Conservation (phyloP, 345 rosid genomes). For the Citrus inodora region DNA sequence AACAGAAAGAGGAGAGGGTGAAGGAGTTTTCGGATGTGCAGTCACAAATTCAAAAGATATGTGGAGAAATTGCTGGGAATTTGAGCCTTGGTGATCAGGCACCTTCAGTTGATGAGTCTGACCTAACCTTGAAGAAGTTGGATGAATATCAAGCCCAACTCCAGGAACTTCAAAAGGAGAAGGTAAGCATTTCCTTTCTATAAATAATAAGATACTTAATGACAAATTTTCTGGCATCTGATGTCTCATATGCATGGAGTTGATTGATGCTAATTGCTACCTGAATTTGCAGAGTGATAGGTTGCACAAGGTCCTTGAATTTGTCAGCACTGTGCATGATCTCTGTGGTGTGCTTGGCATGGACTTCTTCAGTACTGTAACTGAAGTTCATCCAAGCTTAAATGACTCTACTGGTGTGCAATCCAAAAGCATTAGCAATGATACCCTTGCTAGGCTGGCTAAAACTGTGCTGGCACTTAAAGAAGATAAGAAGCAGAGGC, state of each 20-base stretch:
- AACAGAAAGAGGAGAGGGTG: conserved; percentile 89
- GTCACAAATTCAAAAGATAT: conserved; percentile 83
- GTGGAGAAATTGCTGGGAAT: conserved; percentile 82
- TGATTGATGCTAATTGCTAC: conserved; percentile 11
- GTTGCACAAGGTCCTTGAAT: conserved; percentile 83
- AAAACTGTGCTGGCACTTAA: conserved; percentile 69
- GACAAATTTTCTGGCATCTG: neutral
- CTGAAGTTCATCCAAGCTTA: conserved; percentile 95
- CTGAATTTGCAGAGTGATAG: conserved; percentile 66
- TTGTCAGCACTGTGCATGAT: conserved; percentile 92
- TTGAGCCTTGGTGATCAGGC: conserved; percentile 38
- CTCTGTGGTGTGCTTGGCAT: conserved; percentile 86
- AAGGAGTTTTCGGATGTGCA: conserved; percentile 71
- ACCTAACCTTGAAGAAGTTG: conserved; percentile 75
- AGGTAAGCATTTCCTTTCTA: conserved; percentile 35
- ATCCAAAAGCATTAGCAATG: conserved; percentile 92
- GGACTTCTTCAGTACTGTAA: conserved; percentile 78
- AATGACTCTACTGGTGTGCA: conserved; percentile 60
- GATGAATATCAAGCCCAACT: conserved; percentile 72
- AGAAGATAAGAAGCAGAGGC: conserved; percentile 89
- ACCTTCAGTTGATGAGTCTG: conserved; percentile 78
- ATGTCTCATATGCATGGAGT: neutral
- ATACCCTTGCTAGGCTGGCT: conserved; percentile 72
- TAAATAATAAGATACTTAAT: neutral
- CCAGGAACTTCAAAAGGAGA: conserved; percentile 91